These are phyloP conservation scores for Malassezia pachydermatis DNA, from an alignment of 1,284 basidiomycete genomes.

Conservation along the genomic window DNA sequence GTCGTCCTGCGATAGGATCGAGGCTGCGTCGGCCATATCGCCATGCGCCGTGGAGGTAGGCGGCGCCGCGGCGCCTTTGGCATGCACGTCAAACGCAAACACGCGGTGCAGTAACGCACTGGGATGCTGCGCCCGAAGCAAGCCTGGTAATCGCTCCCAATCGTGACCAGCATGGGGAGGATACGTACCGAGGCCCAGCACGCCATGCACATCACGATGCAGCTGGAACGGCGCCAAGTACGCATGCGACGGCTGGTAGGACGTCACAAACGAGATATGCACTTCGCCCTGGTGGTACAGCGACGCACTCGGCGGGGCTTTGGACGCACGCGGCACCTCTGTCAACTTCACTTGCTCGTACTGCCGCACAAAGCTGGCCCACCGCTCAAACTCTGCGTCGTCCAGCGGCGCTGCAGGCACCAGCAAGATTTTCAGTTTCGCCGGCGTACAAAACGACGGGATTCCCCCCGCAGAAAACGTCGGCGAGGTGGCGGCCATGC, in stretches of 20 bases:
- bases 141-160: slow-evolving; percentile 25
- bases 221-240: slow-evolving; percentile 44
- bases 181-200: slow-evolving; percentile 33
- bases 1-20: not conserved
- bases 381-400: slow-evolving; percentile 32
- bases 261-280: slow-evolving; percentile 41
- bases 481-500: slow-evolving; percentile 19
- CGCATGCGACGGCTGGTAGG: slow-evolving; percentile 37
- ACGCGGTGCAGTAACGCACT: slow-evolving; percentile 39
- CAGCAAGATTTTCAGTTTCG: slow-evolving; percentile 40
- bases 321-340: slow-evolving; percentile 28
- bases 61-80: slow-evolving; percentile 1
- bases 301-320: slow-evolving; percentile 11
- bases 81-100: slow-evolving; percentile 37
- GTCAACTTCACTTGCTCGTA: slow-evolving; percentile 31
- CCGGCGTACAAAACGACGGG: slow-evolving; percentile 25
- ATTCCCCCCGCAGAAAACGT: slow-evolving; percentile 23
- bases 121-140: slow-evolving; percentile 33
- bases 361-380: slow-evolving; percentile 29
- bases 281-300: slow-evolving; percentile 38
- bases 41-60: not conserved
- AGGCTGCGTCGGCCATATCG: not conserved
- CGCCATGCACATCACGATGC: slow-evolving; percentile 39
- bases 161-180: slow-evolving; percentile 14
- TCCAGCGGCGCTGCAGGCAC: slow-evolving; percentile 32